Conservation (phyloP, 1,139 yeast genomes). For the Yamadazyma spencermartinsiae region DNA sequence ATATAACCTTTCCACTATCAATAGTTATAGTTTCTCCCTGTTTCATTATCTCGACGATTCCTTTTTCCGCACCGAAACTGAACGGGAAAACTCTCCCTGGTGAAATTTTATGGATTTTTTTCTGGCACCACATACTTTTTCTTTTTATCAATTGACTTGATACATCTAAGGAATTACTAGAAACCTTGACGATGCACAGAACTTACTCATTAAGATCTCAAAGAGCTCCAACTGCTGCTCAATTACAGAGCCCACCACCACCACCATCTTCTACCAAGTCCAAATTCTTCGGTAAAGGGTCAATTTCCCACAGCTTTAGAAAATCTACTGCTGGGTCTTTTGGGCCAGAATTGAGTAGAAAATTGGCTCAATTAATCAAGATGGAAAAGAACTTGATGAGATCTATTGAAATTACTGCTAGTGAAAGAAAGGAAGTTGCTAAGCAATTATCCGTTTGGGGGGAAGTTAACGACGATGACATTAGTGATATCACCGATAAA, state of each 20-base stretch:
- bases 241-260: slow-evolving; percentile 77
- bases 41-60: background rate
- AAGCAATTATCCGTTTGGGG: slow-evolving; percentile 85
- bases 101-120: no score
- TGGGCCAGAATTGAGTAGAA: slow-evolving; percentile 79
- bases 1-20: no score
- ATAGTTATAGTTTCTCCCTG: background rate
- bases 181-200: slow-evolving; percentile 58
- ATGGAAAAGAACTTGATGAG: slow-evolving; percentile 82
- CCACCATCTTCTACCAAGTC: slow-evolving; percentile 71
- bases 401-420: slow-evolving; percentile 73
- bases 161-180: background rate
- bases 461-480: slow-evolving; percentile 81
- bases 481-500: slow-evolving; percentile 82
- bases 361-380: slow-evolving; percentile 74
- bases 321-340: slow-evolving; percentile 70
- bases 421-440: slow-evolving; percentile 81
- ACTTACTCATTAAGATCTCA: slow-evolving; percentile 77
- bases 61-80: slow-evolving; percentile 1
- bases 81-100: background rate
- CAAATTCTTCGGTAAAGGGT: slow-evolving; percentile 72
- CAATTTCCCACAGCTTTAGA: slow-evolving; percentile 65
- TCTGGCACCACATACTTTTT: no score
- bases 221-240: slow-evolving; percentile 83
- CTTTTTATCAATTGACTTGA: background rate